Evolutionary conservation across 345 rosid species (phyloP), one percentile per base, ranked within the genome.

Genomic region (Ceriops tagal): DNA sequence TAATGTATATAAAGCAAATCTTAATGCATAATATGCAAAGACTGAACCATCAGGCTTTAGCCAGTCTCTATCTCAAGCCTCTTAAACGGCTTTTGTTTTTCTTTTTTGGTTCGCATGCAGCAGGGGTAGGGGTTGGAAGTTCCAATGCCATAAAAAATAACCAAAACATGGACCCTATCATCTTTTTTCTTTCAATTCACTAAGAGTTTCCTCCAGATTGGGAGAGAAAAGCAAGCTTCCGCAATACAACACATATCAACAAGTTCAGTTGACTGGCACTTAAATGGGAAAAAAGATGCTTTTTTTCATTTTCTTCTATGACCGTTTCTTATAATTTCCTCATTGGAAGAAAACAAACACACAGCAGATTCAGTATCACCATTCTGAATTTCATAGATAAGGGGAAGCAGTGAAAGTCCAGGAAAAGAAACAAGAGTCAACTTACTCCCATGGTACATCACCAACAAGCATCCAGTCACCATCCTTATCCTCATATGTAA

Each of bases 381-480:
- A 21, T 20, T 8, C 2, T 9, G 7, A 55, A 43, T 55, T 21
- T 55, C 15, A n/a, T 22, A 3, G 27, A 55, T 7, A n/a, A 55
- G 58, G 28, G 8, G 64, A 18, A 30, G 5, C 26, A 52, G 37
- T 51, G 67, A 37, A 27, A 24, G 75, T 20, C 59, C 18, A 18
- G 52, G 24, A 20, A 53, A 55, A 9, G 68, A 49, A 24, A 31
- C n/a, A 19, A 37, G 20, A 53, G 69, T 63, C 8, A 67, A 78
- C 96, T 87, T 83, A 92, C 98, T 81, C 89, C 98, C 98, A 92
- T 2, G 98, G 98, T 26, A 92, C 98, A 86, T 92, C 96, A 22
- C 98, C 98, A 28, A 92, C 96, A 9, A 92, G 96, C 96, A 90
- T 90, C 96, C 92, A 92, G 56, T 92, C 98, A 19, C 92, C 84